phyloP scores from a whole-genome alignment of 306 rosid species.

The Castanea mollissima region DNA sequence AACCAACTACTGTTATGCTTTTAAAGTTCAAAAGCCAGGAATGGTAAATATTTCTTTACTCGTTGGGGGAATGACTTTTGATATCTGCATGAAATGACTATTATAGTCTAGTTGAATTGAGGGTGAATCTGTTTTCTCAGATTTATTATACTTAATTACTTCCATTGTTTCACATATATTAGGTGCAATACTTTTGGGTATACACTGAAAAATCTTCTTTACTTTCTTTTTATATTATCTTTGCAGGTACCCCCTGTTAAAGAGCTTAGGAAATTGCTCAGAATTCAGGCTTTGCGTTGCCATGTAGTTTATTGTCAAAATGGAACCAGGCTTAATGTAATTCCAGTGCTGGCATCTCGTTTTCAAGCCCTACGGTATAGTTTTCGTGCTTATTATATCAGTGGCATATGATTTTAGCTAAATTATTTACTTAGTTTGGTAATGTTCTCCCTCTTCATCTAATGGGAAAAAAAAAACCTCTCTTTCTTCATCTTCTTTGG shows the following conservation, averaged over 20 bases:
- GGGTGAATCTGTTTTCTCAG: conserved; percentile 5
- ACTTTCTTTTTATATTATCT: not conserved
- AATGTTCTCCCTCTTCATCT: not conserved
- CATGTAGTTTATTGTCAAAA: conserved; percentile 90
- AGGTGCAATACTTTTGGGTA: not conserved
- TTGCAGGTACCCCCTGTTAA: conserved; percentile 77
- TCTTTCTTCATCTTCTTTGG: not conserved
- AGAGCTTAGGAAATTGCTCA: conserved; percentile 79
- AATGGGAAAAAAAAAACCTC: not conserved
- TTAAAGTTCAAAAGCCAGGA: conserved; percentile 66
- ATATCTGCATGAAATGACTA: conserved; percentile 4
- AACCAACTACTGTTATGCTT: conserved; percentile 91
- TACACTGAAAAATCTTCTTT: not conserved
- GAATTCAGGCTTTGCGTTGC: conserved; percentile 98
- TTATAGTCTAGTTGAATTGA: conserved; percentile 9
- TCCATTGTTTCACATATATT: conserved; percentile 1
- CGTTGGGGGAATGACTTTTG: conserved; percentile 12
- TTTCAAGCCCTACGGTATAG: conserved; percentile 94
- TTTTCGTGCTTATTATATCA: conserved; percentile 9
- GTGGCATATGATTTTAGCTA: not conserved
- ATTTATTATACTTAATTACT: not conserved
- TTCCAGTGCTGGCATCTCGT: conserved; percentile 97
- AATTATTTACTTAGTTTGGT: not conserved
- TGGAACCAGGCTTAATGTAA: conserved; percentile 79
- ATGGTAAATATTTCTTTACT: conserved; percentile 48